Evolutionary conservation across 768 basidiomycete genomes (phyloP).

Genomic region (Mrakia blollopis): DNA sequence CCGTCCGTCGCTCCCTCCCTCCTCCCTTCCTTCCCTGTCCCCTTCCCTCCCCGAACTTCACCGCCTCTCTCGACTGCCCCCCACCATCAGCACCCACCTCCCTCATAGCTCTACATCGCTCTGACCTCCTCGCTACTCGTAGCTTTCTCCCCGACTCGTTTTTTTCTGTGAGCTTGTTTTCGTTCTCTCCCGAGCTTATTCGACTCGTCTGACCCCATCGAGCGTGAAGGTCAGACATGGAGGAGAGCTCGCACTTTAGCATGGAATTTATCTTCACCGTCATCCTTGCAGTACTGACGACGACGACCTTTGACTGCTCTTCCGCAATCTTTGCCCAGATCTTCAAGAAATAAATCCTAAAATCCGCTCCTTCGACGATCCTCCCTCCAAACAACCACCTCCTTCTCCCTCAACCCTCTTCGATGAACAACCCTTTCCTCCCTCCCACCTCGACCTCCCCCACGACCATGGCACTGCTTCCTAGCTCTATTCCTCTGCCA

Average conservation of each 20-base stretch:
- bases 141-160: background rate
- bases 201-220: background rate
- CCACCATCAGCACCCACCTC: too few species aligned
- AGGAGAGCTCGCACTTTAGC: background rate
- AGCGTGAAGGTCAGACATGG: too few species aligned
- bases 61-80: background rate
- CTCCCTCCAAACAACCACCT: background rate
- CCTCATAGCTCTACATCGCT: too few species aligned
- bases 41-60: too few species aligned
- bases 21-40: background rate
- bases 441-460: background rate
- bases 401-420: background rate
- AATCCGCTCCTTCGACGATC: background rate
- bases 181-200: background rate
- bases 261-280: background rate
- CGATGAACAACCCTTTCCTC: constrained; percentile 5
- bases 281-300: background rate
- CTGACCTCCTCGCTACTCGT: too few species aligned
- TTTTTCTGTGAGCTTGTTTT: background rate
- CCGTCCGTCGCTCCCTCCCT: background rate
- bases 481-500: background rate
- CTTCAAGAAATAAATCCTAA: background rate
- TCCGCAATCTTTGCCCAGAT: background rate
- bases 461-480: background rate
- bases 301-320: too few species aligned